Evolutionary conservation across 371 early-diverging fungal species (phyloP).

Genomic region (Dichotomocladium elegans): DNA sequence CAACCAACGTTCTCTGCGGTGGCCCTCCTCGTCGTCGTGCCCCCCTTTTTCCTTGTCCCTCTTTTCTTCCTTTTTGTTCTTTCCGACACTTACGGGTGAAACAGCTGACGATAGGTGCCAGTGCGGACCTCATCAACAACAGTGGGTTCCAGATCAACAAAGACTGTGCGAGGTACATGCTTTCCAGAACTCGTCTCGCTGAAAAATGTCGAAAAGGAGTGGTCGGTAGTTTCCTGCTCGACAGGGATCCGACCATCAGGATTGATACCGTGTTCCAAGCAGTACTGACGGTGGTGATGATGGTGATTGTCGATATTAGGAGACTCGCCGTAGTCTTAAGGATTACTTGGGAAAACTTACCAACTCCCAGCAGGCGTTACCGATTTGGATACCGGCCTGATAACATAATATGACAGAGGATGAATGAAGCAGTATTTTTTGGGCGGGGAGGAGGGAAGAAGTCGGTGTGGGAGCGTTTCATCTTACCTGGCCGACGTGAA

Average conservation of each 20-base stretch:
- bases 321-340: background rate
- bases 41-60: background rate
- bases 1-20: background rate
- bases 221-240: constrained; percentile 23
- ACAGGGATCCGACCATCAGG: constrained; percentile 81
- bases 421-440: constrained; percentile 16
- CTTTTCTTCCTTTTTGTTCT: constrained; percentile 65
- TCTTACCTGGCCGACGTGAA: constrained; percentile 90
- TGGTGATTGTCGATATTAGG: background rate
- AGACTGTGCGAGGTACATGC: constrained; percentile 97
- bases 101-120: constrained; percentile 95
- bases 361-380: constrained; percentile 99
- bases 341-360: constrained; percentile 69
- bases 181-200: constrained; percentile 94
- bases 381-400: constrained; percentile 98
- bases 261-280: constrained; percentile 90
- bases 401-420: constrained; percentile 28
- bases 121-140: constrained; percentile 97
- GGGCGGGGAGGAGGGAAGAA: background rate
- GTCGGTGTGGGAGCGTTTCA: background rate
- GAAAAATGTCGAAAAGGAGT: constrained; percentile 76
- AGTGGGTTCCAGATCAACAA: constrained; percentile 98
- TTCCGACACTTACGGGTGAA: constrained; percentile 94
- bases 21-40: no score
- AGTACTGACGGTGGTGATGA: constrained; percentile 50